Base-by-base conservation (phyloP, 805 yeast genomes). In the Millerago galiae region DNA sequence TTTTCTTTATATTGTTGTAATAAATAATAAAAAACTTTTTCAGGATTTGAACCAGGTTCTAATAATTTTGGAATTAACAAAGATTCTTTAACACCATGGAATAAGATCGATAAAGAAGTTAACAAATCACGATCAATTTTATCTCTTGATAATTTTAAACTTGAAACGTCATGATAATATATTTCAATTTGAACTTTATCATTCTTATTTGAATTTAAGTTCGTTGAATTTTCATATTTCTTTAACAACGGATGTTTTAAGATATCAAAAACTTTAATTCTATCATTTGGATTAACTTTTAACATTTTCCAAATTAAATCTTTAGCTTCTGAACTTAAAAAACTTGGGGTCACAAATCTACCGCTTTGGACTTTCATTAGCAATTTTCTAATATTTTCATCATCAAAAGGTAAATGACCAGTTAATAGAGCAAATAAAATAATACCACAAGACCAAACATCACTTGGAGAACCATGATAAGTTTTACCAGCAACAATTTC, bases 361-460 rank as follows among this genome's bases (percentile, higher is more conserved):
- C 99, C 99, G 42, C 81, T 77, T 66, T 91, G 97, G 17, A 93
- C 99, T 60, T 93, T 93, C 52, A 88, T 67, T 38, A 93, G 70
- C 49, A 93, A 68, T 55, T 83, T 82, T 54, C 98, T 75, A 50
- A 93, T 89, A 61, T 89, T 89, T 51, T 91, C 97, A 63, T 93
- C 97, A 63, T 93, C 99, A 60, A 93, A 93, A 2, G 99, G 99
- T 45, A 93, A 68, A 61, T 93, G 91, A 32, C 98, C 99, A 0
- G 98, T 90, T 36, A 93, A 71, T 38, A 93, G 68, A 0, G 99
- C 99, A 67, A 87, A 93, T 43, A 93, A 68, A 41, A 93, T 93
- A 47, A 93, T 87, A 55, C 99, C 98, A 66, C 97, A 90, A 7
- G 96, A 90, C 99, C 99, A 93, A 42, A 93, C 90, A 63, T 93